Percentiles rank a stretch among this genome's conserved stretches.
phyloP scores from a whole-genome alignment of 2,329 filamentous ascomycete genomes.

The Fusarium beomiforme region DNA sequence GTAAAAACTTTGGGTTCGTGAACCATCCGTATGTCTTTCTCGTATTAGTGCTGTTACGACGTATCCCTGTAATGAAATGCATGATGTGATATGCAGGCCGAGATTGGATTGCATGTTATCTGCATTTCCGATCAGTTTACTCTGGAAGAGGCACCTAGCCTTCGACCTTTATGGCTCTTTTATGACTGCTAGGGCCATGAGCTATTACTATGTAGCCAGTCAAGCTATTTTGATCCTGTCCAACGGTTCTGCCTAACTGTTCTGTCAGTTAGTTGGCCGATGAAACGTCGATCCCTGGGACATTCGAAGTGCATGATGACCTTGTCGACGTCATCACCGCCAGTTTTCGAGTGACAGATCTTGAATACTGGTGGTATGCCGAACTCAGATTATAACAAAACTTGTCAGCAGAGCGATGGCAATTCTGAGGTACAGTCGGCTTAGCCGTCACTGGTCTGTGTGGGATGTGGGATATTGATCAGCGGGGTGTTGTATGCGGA shows the following conservation, averaged over 20 bases:
- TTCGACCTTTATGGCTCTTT: neutral
- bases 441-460: constrained; percentile 34
- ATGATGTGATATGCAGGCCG: constrained; percentile 15
- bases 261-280: constrained; percentile 15
- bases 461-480: constrained; percentile 34
- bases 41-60: neutral
- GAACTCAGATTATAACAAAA: constrained; percentile 10
- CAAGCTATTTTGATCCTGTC: neutral
- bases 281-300: constrained; percentile 21
- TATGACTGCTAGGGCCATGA: neutral
- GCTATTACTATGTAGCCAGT: neutral
- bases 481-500: constrained; percentile 23
- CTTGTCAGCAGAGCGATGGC: constrained; percentile 3
- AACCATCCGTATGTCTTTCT: neutral
- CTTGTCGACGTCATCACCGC: constrained; percentile 18
- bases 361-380: constrained; percentile 15
- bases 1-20: neutral
- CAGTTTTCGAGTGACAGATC: constrained; percentile 7
- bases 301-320: constrained; percentile 8
- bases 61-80: constrained; percentile 8
- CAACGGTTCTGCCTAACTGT: neutral
- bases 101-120: constrained; percentile 6
- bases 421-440: constrained; percentile 39
- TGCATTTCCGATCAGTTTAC: neutral
- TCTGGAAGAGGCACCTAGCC: neutral